Evolutionary conservation across 192 early-diverging fungal genomes (phyloP).

Genomic region (Diversispora epigaea): DNA sequence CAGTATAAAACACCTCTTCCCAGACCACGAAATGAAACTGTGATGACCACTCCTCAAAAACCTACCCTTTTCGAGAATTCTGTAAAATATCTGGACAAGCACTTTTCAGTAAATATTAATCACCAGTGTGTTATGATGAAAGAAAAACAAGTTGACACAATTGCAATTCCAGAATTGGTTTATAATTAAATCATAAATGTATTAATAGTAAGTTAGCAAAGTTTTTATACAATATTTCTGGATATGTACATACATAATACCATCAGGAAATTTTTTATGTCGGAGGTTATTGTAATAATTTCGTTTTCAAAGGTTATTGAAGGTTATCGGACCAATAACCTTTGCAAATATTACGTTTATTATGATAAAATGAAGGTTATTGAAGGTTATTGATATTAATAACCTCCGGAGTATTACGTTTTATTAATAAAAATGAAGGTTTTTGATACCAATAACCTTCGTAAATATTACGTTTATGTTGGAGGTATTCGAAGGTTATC

Average conservation of each 20-base stretch:
- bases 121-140: constrained; percentile 24
- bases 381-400: no score
- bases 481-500: no score
- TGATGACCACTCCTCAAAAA: constrained; percentile 17
- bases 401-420: no score
- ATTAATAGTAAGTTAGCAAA: constrained; percentile 19
- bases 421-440: no score
- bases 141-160: not conserved
- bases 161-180: constrained; percentile 12
- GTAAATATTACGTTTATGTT: no score
- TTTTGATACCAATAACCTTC: no score
- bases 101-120: constrained; percentile 21
- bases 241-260: not conserved
- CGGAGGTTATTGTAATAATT: no score
- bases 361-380: no score
- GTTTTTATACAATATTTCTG: not conserved
- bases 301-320: no score
- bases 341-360: no score
- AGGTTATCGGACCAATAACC: no score
- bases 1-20: constrained; percentile 6
- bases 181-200: constrained; percentile 5
- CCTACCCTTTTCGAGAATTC: constrained; percentile 6
- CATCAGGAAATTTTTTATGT: no score
- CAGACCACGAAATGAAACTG: not conserved
- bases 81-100: constrained; percentile 20